Percentiles rank a stretch among this genome's conserved stretches.
phyloP scores from a whole-genome alignment of 2,329 filamentous ascomycete species.

The Exutisphaerella laricina region DNA sequence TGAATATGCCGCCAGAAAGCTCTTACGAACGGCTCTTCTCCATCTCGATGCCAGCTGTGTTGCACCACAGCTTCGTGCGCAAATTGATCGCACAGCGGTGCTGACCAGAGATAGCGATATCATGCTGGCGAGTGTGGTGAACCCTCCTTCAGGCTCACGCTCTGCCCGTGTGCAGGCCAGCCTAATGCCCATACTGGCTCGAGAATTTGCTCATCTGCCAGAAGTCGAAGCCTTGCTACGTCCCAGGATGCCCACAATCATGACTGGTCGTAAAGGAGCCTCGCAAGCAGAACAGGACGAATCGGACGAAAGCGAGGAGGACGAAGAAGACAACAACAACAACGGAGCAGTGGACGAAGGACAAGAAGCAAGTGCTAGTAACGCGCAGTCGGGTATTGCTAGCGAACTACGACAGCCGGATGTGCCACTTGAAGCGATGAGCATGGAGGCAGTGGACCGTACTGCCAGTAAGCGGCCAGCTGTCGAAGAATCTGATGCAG shows the following conservation, averaged over 20 bases:
- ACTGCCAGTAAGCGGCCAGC: slow-evolving; percentile 10
- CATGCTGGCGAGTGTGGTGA: slow-evolving; percentile 76
- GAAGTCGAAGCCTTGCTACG: slow-evolving; percentile 66
- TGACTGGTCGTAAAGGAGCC: slow-evolving; percentile 17
- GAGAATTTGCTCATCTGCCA: slow-evolving; percentile 57
- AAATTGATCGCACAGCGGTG: slow-evolving; percentile 77
- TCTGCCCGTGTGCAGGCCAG: slow-evolving; percentile 51
- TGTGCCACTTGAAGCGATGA: too few relatives aligned
- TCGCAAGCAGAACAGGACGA: slow-evolving; percentile 12
- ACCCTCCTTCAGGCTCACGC: slow-evolving; percentile 55
- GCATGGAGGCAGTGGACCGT: neutral
- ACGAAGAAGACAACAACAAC: slow-evolving; percentile 2
- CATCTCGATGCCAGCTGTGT: slow-evolving; percentile 61
- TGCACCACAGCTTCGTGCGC: slow-evolving; percentile 64
- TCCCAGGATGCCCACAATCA: slow-evolving; percentile 44
- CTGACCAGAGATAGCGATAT: slow-evolving; percentile 62
- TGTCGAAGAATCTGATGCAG: slow-evolving; percentile 4
- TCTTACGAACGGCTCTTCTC: slow-evolving; percentile 56
- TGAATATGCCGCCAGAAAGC: slow-evolving; percentile 50
- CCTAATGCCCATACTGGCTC: slow-evolving; percentile 72
- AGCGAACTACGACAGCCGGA: neutral
- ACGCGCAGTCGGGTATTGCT: neutral
- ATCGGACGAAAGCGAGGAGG: slow-evolving; percentile 4
- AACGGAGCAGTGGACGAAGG: neutral
- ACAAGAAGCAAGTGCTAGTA: neutral